These are phyloP conservation scores for Aspergillus steynii DNA, from an alignment of 495 filamentous ascomycete genomes.

Conservation along the genomic window DNA sequence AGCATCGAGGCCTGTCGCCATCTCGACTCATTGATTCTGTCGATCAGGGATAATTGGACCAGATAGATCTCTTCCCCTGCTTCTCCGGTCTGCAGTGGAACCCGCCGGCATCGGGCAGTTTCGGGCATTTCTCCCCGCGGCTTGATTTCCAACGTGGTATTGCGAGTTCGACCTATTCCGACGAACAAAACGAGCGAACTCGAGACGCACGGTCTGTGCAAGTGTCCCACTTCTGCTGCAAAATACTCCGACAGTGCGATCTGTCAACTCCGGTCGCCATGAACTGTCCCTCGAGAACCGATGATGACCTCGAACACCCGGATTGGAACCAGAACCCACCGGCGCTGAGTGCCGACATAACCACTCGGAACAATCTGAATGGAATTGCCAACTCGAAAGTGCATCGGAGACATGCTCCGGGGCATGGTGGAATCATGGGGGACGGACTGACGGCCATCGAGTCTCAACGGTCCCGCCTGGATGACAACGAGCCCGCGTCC, in stretches of 20 bases:
- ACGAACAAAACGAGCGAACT: neutral
- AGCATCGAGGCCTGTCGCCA: neutral
- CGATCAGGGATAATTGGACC: neutral
- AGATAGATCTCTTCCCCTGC: neutral
- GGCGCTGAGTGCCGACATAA: conserved; percentile 55
- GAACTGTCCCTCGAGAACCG: conserved; percentile 66
- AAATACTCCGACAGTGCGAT: neutral
- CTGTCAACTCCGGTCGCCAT: conserved; percentile 34
- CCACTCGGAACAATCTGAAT: conserved; percentile 65
- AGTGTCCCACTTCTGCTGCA: neutral
- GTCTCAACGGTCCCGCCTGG: conserved; percentile 22
- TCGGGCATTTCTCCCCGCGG: conserved; percentile 21
- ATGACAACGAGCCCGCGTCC: conserved; percentile 26
- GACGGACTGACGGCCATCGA: conserved; percentile 31
- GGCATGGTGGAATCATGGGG: conserved; percentile 18
- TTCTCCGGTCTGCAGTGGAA: conserved; percentile 2
- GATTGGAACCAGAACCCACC: conserved; percentile 63
- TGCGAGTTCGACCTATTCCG: neutral
- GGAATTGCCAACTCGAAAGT: conserved; percentile 48
- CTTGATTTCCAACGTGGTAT: conserved; percentile 11
- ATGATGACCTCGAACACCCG: conserved; percentile 54
- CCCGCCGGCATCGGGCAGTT: conserved; percentile 25
- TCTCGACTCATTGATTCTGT: neutral
- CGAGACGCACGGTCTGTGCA: neutral
- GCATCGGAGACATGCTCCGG: conserved; percentile 34